Evolutionary conservation across 2,329 filamentous ascomycete species (phyloP).

Genomic region (Pseudogymnoascus sp.): DNA sequence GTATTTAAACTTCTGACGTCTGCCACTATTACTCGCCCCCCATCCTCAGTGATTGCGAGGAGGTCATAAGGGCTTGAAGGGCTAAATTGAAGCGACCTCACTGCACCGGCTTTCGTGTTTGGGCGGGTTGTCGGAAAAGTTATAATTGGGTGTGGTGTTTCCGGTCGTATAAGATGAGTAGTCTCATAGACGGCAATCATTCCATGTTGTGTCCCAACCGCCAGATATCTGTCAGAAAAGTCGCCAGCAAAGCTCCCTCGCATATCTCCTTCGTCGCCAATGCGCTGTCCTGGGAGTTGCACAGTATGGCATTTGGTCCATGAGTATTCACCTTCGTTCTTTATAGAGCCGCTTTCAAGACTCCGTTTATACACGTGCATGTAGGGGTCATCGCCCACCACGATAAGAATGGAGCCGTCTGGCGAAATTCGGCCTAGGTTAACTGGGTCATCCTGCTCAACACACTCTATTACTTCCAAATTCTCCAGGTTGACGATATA

Average conservation of each 20-base stretch:
- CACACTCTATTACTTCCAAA: conserved; percentile 58
- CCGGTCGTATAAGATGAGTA: conserved; percentile 36
- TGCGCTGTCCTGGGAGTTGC: conserved; percentile 50
- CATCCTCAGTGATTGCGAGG: conserved; percentile 88
- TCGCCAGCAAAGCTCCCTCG: conserved; percentile 70
- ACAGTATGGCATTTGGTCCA: conserved; percentile 48
- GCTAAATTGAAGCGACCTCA: conserved; percentile 87
- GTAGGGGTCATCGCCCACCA: conserved; percentile 80
- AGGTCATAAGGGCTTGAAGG: conserved; percentile 80
- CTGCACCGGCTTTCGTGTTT: conserved; percentile 63
- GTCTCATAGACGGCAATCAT: conserved; percentile 69
- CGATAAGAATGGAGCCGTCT: conserved; percentile 70
- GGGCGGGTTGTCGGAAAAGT: conserved; percentile 73
- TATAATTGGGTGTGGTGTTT: conserved; percentile 58
- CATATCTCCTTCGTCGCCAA: conserved; percentile 46
- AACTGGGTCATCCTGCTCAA: conserved; percentile 76
- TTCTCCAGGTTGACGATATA: conserved; percentile 71
- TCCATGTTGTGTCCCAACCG: conserved; percentile 73
- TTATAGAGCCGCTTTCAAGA: conserved; percentile 17
- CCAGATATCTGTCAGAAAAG: conserved; percentile 66
- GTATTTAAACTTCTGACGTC: conserved; percentile 63
- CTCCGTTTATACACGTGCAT: conserved; percentile 71
- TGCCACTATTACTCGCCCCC: conserved; percentile 65
- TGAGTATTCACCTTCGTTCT: conserved; percentile 28
- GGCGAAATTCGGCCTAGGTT: conserved; percentile 94